A percentile compares a stretch with the other conserved stretches of the same genome.
Conservation (phyloP, 2,329 filamentous ascomycete genomes). For the Ophidiomyces ophidiicola region DNA sequence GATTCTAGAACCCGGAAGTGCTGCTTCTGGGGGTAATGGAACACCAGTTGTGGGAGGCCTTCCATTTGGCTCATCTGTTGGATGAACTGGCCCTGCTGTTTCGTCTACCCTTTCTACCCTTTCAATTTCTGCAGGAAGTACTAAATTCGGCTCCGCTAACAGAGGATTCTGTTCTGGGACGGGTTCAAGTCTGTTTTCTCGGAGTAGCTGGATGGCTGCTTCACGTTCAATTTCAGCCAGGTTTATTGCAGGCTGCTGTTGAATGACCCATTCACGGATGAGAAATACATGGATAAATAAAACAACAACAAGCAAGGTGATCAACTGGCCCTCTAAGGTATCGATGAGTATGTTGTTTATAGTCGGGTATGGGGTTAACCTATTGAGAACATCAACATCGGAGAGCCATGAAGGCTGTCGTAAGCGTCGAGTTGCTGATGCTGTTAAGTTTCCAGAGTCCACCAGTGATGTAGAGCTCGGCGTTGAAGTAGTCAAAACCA, state of each 20-base stretch:
- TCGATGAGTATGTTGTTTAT: slow-evolving; percentile 72
- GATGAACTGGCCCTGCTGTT: not conserved
- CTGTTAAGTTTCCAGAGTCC: slow-evolving; percentile 20
- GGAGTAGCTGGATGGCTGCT: slow-evolving; percentile 39
- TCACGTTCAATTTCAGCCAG: slow-evolving; percentile 48
- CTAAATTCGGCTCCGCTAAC: too few species aligned
- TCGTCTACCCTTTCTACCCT: too few species aligned
- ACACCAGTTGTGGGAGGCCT: not conserved
- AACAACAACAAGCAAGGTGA: slow-evolving; percentile 80
- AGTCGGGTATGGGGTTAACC: slow-evolving; percentile 52
- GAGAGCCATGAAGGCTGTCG: slow-evolving; percentile 44
- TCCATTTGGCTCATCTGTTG: not conserved
- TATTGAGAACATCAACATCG: slow-evolving; percentile 44
- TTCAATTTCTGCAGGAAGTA: too few species aligned
- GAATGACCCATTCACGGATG: slow-evolving; percentile 94
- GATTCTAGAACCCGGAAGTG: not conserved
- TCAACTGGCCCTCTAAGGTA: slow-evolving; percentile 81
- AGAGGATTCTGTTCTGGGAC: slow-evolving; percentile 13
- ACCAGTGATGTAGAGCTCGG: slow-evolving; percentile 21
- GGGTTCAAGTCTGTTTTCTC: slow-evolving; percentile 24
- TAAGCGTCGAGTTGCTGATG: slow-evolving; percentile 19
- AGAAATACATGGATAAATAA: slow-evolving; percentile 95
- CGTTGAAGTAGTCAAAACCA: slow-evolving; percentile 20
- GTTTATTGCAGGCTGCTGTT: slow-evolving; percentile 89
- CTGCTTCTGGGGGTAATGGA: not conserved